Evolutionary conservation across 805 yeast species (phyloP).

Genomic region (Teunomyces barrocoloradensis): DNA sequence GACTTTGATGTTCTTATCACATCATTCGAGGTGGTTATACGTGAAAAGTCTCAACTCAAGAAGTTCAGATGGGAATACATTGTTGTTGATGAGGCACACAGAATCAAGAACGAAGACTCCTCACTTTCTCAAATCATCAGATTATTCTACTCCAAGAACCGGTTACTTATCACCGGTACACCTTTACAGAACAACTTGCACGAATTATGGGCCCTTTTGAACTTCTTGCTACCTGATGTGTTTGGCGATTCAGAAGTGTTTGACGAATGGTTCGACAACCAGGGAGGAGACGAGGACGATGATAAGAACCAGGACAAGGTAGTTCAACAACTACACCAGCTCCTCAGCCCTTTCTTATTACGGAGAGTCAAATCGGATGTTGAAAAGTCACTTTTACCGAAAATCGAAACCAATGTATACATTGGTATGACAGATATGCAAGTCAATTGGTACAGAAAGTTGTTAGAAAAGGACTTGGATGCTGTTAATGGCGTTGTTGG

Average conservation of each 20-base stretch:
- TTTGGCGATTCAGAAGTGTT: conserved; percentile 88
- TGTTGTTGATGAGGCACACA: conserved; percentile 93
- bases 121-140: conserved; percentile 90
- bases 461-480: conserved; percentile 89
- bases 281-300: conserved; percentile 34
- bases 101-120: conserved; percentile 93
- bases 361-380: conserved; percentile 93
- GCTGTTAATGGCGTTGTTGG: conserved; percentile 97
- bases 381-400: conserved; percentile 85
- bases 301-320: conserved; percentile 64
- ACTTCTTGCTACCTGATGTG: conserved; percentile 89
- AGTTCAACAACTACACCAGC: conserved; percentile 84
- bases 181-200: conserved; percentile 94
- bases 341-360: conserved; percentile 80
- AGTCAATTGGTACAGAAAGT: conserved; percentile 81
- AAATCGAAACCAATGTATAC: conserved; percentile 84
- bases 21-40: conserved; percentile 88
- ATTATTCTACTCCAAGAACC: conserved; percentile 76
- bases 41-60: conserved; percentile 78
- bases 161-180: conserved; percentile 91
- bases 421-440: conserved; percentile 97
- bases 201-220: conserved; percentile 93
- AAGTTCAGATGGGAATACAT: conserved; percentile 92
- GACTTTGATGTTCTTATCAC: conserved; percentile 89
- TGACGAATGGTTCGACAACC: conserved; percentile 85